Evolutionary conservation across 208 protist genomes (phyloP).

Genomic region (Leishmania braziliensis): DNA sequence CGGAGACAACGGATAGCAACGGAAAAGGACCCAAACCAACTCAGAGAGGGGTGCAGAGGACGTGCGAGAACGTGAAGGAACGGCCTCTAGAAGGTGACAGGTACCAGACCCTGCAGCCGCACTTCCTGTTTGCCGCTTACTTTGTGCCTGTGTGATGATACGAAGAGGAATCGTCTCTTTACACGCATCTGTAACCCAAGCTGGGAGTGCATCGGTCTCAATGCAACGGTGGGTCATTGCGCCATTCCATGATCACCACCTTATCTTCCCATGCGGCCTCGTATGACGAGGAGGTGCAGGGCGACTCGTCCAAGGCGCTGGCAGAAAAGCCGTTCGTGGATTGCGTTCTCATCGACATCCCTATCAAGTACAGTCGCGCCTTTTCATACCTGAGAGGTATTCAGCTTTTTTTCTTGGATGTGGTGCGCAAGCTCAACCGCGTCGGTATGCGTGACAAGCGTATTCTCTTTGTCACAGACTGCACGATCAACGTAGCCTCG

Average conservation of each 20-base stretch:
- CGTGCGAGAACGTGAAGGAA: neutral
- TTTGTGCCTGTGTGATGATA: neutral
- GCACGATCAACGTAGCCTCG: constrained; percentile 37
- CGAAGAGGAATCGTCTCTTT: neutral
- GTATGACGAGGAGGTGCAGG: neutral
- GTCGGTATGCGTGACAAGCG: constrained; percentile 17
- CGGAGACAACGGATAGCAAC: neutral
- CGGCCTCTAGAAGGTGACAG: neutral
- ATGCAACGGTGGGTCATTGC: neutral
- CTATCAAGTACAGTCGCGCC: neutral
- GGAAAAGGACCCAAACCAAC: neutral
- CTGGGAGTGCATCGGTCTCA: neutral
- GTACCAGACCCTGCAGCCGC: neutral
- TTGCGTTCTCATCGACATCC: constrained; percentile 18
- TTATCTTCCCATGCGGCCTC: neutral
- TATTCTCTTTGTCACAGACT: constrained; percentile 47
- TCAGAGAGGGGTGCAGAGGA: neutral
- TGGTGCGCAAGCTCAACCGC: constrained; percentile 28
- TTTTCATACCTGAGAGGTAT: constrained; percentile 32
- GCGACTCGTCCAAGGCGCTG: neutral
- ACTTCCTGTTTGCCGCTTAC: neutral
- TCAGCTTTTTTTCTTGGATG: constrained; percentile 34
- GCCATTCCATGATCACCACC: neutral
- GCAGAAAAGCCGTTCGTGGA: neutral
- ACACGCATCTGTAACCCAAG: neutral